Percentiles rank a stretch among this genome's conserved stretches.
Conservation (phyloP, 2,329 filamentous ascomycete species). For the Zymoseptoria ardabiliae region DNA sequence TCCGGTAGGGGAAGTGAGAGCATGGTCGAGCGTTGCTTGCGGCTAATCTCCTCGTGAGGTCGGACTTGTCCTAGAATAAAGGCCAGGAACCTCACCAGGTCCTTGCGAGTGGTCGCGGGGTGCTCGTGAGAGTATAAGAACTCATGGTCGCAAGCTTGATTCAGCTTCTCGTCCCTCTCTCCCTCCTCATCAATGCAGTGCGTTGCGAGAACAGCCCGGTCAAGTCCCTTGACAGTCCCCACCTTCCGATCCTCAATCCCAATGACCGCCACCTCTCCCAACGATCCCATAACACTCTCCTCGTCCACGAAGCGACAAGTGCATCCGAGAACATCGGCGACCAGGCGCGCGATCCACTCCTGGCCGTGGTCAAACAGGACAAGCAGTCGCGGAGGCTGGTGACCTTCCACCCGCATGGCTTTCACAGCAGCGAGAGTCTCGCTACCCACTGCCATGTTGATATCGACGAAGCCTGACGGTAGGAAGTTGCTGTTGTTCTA, state of each 20-base stretch:
- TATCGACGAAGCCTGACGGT: slow-evolving; percentile 19
- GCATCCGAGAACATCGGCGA: slow-evolving; percentile 74
- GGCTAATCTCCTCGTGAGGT: slow-evolving; percentile 68
- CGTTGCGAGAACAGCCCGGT: slow-evolving; percentile 65
- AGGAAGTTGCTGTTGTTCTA: slow-evolving; percentile 2
- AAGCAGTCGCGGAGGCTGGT: slow-evolving; percentile 35
- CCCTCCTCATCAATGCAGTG: slow-evolving; percentile 67
- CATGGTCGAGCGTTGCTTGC: slow-evolving; percentile 72
- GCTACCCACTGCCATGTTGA: slow-evolving; percentile 3
- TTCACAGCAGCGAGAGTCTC: neutral
- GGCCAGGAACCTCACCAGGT: slow-evolving; percentile 70
- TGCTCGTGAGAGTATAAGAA: slow-evolving; percentile 66
- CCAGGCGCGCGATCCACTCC: slow-evolving; percentile 64
- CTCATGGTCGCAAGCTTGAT: slow-evolving; percentile 69
- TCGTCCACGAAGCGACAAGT: slow-evolving; percentile 52
- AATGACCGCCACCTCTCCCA: slow-evolving; percentile 57
- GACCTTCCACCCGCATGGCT: slow-evolving; percentile 26
- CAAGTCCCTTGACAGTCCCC: slow-evolving; percentile 48
- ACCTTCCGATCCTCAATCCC: slow-evolving; percentile 56
- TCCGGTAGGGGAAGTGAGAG: slow-evolving; percentile 87
- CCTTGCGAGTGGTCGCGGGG: slow-evolving; percentile 52
- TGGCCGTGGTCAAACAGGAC: slow-evolving; percentile 64
- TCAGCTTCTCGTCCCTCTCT: slow-evolving; percentile 49
- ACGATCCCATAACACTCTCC: slow-evolving; percentile 45
- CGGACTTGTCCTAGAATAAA: slow-evolving; percentile 73